Evolutionary conservation across 192 early-diverging fungal genomes (phyloP), one percentile per base, ranked within the genome.

Genomic region (Entrophospora sp.): DNA sequence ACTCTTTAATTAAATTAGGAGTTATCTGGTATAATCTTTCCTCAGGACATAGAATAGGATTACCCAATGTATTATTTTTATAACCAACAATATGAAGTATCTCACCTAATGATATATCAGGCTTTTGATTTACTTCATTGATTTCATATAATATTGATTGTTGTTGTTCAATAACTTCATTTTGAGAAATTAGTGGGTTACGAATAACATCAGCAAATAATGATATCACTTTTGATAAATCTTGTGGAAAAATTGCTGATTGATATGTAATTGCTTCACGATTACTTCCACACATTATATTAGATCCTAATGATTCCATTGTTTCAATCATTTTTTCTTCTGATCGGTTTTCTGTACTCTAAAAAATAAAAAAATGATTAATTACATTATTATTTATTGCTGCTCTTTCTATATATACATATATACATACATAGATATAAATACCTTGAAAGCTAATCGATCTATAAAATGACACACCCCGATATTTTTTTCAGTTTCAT

Each of bases 181-280:
- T 87, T 10, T 77, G 75, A 18, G 81, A 60, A 28, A 95, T 86
- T 30, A 60, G 68, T 6, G 94, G 92, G 53, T 86, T 83, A 63
- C 86, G 80, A 24, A 95, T 85, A 7, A 91, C 89, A 51, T 96
- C 86, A 0, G 89, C 83, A 66, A 96, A 83, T 22, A 94, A 75
- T 13, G 79, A 62, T 36, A 95, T 48, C n/a, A 91, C 84, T 18
- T 82, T 76, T 1, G 76, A 70, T 22, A 94, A 66, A 73, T 96
- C 92, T 66, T 91, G 83, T 4, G 81, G 84, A 69, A 98, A 93
- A 24, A 98, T 86, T 5, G 91, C 86, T 5, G 90, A 87, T 71
- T 95, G 94, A 72, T 96, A 98, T 85, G 94, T 92, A 75, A 98
- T 93, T 55, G 89, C 81, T 71, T 98, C 96, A 31, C 94, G 85